These are phyloP conservation scores for Nannizziopsis arthrosporioides DNA, from an alignment of 2,329 filamentous ascomycete genomes.

Conservation along the genomic window DNA sequence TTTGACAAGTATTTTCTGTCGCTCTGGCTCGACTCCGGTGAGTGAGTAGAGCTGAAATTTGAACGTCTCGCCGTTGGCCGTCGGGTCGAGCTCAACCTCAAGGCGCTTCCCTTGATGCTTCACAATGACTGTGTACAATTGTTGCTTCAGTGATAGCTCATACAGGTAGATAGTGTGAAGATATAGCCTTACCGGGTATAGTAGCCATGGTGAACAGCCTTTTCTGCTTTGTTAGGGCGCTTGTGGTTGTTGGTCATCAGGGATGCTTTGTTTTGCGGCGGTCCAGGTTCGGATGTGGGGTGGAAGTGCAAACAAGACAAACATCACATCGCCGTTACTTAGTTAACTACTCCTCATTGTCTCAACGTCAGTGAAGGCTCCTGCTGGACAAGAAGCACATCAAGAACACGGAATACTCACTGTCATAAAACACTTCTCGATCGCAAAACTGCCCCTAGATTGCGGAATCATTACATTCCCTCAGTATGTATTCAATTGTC, in stretches of 20 bases:
- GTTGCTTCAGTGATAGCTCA: slow-evolving; percentile 13
- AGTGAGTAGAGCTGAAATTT: slow-evolving; percentile 93
- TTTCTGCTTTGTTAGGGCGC: neutral
- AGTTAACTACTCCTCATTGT: too few relatives aligned
- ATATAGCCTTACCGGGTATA: slow-evolving; percentile 40
- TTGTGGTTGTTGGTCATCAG: too few relatives aligned
- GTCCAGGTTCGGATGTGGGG: slow-evolving; percentile 9
- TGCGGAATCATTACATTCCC: neutral
- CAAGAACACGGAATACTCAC: neutral
- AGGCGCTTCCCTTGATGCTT: slow-evolving; percentile 89
- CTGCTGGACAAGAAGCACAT: neutral
- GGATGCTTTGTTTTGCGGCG: slow-evolving; percentile 3
- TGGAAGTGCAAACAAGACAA: slow-evolving; percentile 27
- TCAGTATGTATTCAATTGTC: neutral
- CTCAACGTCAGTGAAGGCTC: slow-evolving; percentile 9
- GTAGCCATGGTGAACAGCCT: slow-evolving; percentile 38
- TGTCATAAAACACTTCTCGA: neutral
- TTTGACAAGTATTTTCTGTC: slow-evolving; percentile 92
- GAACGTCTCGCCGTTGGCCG: slow-evolving; percentile 78
- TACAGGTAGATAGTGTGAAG: neutral
- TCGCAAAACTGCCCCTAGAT: neutral
- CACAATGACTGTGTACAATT: slow-evolving; percentile 56
- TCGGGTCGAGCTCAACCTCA: slow-evolving; percentile 79
- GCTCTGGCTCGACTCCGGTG: slow-evolving; percentile 88
- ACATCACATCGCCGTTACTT: slow-evolving; percentile 16